Conservation (phyloP, 768 basidiomycete genomes). For the Lyophyllum semitale region DNA sequence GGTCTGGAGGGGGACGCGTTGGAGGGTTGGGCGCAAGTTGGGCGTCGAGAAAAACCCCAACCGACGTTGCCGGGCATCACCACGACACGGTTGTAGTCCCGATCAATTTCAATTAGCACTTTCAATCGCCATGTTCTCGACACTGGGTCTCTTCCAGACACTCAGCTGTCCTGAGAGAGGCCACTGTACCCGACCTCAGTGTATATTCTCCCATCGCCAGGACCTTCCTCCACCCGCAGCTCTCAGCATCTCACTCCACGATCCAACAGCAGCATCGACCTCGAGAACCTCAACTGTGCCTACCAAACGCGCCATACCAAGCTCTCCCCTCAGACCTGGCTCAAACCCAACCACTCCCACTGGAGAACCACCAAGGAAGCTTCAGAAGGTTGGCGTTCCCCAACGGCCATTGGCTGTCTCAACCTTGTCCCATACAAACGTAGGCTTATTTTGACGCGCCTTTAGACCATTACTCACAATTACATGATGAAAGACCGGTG, state of each 20-base stretch:
- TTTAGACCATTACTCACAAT: constrained; percentile 1
- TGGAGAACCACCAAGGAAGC: constrained; percentile 62
- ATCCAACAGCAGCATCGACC: constrained; percentile 17
- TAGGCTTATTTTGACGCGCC: constrained; percentile 17
- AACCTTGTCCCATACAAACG: constrained; percentile 36
- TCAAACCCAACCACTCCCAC: constrained; percentile 20
- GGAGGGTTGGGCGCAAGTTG: not conserved
- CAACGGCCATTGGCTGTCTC: constrained; percentile 46
- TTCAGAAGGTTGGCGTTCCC: constrained; percentile 53
- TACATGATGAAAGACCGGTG: constrained; percentile 46
- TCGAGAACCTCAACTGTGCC: constrained; percentile 32
- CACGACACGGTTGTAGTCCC: too few relatives aligned
- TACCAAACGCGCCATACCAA: constrained; percentile 50
- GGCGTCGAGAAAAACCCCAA: not conserved
- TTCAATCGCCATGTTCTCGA: constrained; percentile 60
- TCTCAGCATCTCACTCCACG: constrained; percentile 40
- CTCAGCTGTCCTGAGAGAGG: constrained; percentile 59
- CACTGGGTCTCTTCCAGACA: constrained; percentile 55
- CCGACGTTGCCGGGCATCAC: too few relatives aligned
- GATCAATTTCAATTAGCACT: not conserved
- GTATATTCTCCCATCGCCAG: constrained; percentile 66
- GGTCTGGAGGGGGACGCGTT: not conserved
- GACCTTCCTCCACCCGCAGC: constrained; percentile 35
- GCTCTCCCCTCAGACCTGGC: constrained; percentile 26
- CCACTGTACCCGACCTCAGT: constrained; percentile 51